Conservation (phyloP, 2,329 filamentous ascomycete species). For the Penicillium sp. region DNA sequence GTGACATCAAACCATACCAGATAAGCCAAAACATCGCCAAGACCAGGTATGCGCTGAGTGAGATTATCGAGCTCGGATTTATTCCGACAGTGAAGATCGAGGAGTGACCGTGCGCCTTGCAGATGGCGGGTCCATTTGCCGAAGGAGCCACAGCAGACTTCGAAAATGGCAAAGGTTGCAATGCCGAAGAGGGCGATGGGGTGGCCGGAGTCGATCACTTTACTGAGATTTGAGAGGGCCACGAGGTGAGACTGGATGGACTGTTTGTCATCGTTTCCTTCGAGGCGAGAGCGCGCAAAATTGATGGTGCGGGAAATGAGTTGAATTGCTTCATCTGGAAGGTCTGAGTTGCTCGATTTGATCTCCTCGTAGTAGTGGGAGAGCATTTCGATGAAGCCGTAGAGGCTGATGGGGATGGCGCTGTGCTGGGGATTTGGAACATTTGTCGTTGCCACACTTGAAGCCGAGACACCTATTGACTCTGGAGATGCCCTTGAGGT, state of each 20-base stretch:
- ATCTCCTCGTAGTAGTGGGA: slow-evolving; percentile 27
- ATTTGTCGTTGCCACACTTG: not conserved
- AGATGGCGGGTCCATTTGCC: slow-evolving; percentile 40
- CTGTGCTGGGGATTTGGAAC: slow-evolving; percentile 1
- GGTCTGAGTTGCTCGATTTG: slow-evolving; percentile 15
- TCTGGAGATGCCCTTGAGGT: not conserved
- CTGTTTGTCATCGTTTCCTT: slow-evolving; percentile 17
- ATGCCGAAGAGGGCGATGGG: slow-evolving; percentile 46
- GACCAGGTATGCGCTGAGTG: slow-evolving; percentile 33
- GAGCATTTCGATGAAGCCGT: slow-evolving; percentile 27
- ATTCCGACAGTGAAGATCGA: slow-evolving; percentile 42
- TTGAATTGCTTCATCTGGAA: slow-evolving; percentile 23
- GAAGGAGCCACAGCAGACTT: slow-evolving; percentile 45
- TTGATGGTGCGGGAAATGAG: slow-evolving; percentile 25
- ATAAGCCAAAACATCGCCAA: slow-evolving; percentile 40
- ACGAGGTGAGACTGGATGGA: slow-evolving; percentile 31
- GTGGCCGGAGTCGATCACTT: slow-evolving; percentile 40
- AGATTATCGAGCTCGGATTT: slow-evolving; percentile 36
- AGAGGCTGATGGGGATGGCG: slow-evolving; percentile 18
- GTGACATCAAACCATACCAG: slow-evolving; percentile 45
- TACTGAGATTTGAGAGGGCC: slow-evolving; percentile 39
- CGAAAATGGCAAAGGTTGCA: slow-evolving; percentile 46
- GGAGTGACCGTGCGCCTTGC: slow-evolving; percentile 40
- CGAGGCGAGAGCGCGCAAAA: slow-evolving; percentile 24
- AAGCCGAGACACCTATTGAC: not conserved